Base-by-base conservation (phyloP, 768 basidiomycete genomes). In the Dioszegia aurantiaca region DNA sequence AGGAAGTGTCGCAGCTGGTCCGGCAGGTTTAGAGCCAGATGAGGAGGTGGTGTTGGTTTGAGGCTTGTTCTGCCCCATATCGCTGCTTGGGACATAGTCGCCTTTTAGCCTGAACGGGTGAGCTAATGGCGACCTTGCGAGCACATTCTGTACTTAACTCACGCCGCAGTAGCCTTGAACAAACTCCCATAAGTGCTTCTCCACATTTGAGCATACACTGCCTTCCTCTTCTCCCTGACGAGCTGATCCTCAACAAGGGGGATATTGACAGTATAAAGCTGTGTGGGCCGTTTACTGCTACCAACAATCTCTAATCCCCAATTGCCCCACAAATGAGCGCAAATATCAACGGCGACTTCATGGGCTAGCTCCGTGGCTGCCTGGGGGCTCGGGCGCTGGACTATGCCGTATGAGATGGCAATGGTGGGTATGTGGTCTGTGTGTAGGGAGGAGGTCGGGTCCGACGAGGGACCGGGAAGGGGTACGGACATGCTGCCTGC, bases 351-450 rank as follows among this genome's bases (percentile, higher is more conserved):
- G 23, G 86, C 81, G 23, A 91, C 80, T 5, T 77, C 71, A 73
- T 93, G 84, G 0, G 92, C 90, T n/a, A 88, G 86, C 36, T 85
- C 81, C 63, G 84, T 79, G 53, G 82, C 82, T 16, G 76, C 62
- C 8, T 75, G 60, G 1, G 89, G 86, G 4, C 86, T 86, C 1
- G 88, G 87, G 68, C 84, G 82, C 43, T 82, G 72, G 51, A 93
- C 83, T 16, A 82, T 88, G 33, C 90, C 90, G 72, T 95, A 94
- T 0, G 90, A 93, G 36, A 97, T 70, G 1, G 93, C 92, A 58
- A 95, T 87, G 40, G 89, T 84, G 37, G 89, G 86, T 27, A 73
- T 66, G 46, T 73, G 71, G 17, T 68, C 51, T 19, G 21, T 30
- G 45, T 72, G 68, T 16, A 64, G 41, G n/a, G 69, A 65, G 21